phyloP scores from a whole-genome alignment of 306 rosid genomes.

The Fragaria iinumae region DNA sequence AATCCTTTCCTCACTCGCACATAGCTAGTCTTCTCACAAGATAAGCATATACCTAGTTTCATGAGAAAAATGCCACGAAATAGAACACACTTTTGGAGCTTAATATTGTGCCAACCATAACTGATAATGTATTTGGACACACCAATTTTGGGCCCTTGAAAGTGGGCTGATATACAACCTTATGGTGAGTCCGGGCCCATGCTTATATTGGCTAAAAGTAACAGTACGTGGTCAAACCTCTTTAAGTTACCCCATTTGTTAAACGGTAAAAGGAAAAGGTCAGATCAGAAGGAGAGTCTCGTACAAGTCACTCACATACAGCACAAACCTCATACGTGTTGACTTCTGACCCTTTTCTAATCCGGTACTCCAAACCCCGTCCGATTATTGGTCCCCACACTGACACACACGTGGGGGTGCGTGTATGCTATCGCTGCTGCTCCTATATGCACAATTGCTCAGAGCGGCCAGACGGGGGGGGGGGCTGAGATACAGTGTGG shows the following conservation, averaged over 20 bases:
- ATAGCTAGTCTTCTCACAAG: background rate
- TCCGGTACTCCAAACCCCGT: slow-evolving; percentile 9
- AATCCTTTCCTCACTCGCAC: background rate
- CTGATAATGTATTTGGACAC: background rate
- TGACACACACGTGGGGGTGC: slow-evolving; percentile 11
- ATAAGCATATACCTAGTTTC: background rate
- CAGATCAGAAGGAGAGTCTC: background rate
- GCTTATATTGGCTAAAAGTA: background rate
- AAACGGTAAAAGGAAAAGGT: background rate
- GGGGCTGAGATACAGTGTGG: slow-evolving; percentile 1
- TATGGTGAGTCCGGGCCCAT: background rate
- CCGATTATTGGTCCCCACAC: background rate
- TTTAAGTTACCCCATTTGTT: background rate
- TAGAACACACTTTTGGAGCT: background rate
- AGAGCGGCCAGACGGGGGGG: background rate
- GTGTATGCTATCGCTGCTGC: background rate
- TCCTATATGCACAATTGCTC: background rate
- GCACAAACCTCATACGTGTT: background rate
- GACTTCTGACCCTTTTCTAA: background rate
- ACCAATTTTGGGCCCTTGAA: background rate
- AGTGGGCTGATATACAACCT: background rate
- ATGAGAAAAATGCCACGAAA: background rate
- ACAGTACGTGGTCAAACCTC: background rate
- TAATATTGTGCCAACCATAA: background rate
- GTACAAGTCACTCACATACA: background rate